Evolutionary conservation across 2,329 filamentous ascomycete genomes (phyloP).

Genomic region (Botrytis sinoallii): DNA sequence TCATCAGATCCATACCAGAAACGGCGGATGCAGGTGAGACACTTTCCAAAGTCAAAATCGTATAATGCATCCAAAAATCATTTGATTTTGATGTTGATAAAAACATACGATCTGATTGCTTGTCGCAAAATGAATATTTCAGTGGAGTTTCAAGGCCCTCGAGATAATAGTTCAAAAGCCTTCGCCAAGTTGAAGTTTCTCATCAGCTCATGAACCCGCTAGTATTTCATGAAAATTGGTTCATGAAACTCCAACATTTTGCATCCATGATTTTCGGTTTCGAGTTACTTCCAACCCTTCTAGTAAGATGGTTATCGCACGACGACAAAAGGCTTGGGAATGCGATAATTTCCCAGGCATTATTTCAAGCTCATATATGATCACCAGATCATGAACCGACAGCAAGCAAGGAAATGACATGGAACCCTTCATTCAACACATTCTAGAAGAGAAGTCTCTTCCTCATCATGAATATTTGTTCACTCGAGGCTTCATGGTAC

Average conservation of each 20-base stretch:
- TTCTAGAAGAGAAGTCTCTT: background rate
- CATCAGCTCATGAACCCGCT: background rate
- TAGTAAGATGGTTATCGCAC: background rate
- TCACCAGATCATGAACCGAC: background rate
- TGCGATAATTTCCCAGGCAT: background rate
- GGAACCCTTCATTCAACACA: background rate
- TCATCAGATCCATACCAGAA: background rate
- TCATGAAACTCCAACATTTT: background rate
- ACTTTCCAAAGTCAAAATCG: background rate
- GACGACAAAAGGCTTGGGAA: background rate
- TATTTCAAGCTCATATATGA: background rate
- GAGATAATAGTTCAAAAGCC: rapidly evolving
- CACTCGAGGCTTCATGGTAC: rapidly evolving
- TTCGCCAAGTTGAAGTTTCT: background rate
- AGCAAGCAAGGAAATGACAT: background rate
- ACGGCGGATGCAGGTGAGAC: background rate
- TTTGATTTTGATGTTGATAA: background rate
- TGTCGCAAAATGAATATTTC: background rate
- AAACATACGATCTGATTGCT: background rate
- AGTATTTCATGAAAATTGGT: too few relatives aligned
- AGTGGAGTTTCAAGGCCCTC: too few relatives aligned
- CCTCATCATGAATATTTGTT: too few relatives aligned
- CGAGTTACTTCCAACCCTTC: background rate
- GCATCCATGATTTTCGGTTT: background rate
- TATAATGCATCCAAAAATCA: background rate